Evolutionary conservation across 2,329 filamentous ascomycete species (phyloP).

Genomic region (Coleophoma crateriformis): DNA sequence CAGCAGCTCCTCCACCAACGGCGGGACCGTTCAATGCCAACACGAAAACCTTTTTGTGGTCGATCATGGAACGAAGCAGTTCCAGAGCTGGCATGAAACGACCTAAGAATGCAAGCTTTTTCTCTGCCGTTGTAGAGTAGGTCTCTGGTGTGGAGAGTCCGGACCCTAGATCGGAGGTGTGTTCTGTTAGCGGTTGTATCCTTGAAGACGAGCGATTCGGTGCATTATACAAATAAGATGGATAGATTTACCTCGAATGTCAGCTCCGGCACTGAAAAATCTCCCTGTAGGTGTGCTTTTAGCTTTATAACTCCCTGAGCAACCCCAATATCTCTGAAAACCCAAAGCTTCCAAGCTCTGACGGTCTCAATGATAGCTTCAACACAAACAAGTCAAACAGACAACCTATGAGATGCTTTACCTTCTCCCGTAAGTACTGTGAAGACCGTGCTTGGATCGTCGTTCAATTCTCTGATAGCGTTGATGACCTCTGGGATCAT

Average conservation of each 20-base stretch:
- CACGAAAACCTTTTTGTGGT: conserved; percentile 44
- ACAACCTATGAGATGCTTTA: too few species aligned
- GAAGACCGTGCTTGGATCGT: conserved; percentile 41
- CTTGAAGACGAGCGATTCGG: too few species aligned
- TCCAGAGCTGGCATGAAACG: conserved; percentile 22
- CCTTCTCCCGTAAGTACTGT: conserved; percentile 41
- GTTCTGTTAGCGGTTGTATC: too few species aligned
- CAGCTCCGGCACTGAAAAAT: conserved; percentile 44
- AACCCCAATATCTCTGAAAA: too few species aligned
- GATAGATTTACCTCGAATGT: conserved; percentile 32
- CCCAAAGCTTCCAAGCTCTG: too few species aligned
- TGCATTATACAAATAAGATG: too few species aligned
- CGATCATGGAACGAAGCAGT: conserved; percentile 39
- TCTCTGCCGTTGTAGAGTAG: conserved; percentile 16
- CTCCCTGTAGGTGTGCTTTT: conserved; percentile 24
- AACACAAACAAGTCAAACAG: too few species aligned
- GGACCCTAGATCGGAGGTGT: too few species aligned
- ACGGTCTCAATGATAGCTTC: too few species aligned
- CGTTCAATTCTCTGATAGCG: conserved; percentile 37
- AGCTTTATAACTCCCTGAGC: too few species aligned
- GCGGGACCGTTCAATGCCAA: conserved; percentile 44
- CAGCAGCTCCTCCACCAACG: conserved; percentile 41
- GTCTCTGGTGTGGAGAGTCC: neutral
- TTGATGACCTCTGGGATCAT: conserved; percentile 35
- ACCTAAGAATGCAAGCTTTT: conserved; percentile 18